Evolutionary conservation across 805 yeast genomes (phyloP).

Genomic region (Helenozyma baotianmanensis): DNA sequence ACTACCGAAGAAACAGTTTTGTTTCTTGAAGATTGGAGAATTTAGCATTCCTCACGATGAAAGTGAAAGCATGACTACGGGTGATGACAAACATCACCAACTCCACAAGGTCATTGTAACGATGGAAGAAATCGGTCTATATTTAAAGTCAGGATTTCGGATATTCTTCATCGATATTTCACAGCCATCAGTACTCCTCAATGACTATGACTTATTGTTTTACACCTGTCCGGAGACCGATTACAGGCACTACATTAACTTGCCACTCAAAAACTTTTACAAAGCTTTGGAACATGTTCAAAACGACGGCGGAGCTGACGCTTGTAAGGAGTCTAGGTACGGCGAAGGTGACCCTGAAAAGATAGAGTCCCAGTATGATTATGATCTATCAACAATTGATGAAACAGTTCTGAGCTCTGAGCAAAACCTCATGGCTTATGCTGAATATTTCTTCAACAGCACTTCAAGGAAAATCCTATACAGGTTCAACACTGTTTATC

Average conservation of each 20-base stretch:
- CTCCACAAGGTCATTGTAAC: constrained; percentile 36
- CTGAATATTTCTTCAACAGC: constrained; percentile 31
- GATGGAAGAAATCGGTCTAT: constrained; percentile 56
- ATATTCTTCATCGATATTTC: constrained; percentile 42
- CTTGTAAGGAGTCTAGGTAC: constrained; percentile 6
- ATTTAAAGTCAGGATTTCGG: constrained; percentile 48
- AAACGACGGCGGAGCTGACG: constrained; percentile 19
- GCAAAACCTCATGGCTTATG: constrained; percentile 30
- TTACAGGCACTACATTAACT: constrained; percentile 40
- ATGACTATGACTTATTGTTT: constrained; percentile 40
- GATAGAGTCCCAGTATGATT: constrained; percentile 17
- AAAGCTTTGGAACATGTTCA: constrained; percentile 40
- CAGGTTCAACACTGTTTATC: constrained; percentile 39
- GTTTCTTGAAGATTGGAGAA: constrained; percentile 48
- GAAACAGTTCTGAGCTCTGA: too few relatives aligned
- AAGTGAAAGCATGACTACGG: not conserved
- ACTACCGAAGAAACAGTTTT: constrained; percentile 48
- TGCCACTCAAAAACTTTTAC: constrained; percentile 43
- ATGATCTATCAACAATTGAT: too few relatives aligned
- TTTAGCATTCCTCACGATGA: constrained; percentile 30
- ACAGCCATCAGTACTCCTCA: constrained; percentile 36
- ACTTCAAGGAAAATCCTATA: constrained; percentile 27
- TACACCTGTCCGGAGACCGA: constrained; percentile 38
- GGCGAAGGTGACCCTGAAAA: constrained; percentile 16
- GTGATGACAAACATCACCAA: constrained; percentile 13